These are phyloP conservation scores for Isabelozyma pseudorhagii DNA, from an alignment of 805 yeast genomes.

Conservation along the genomic window DNA sequence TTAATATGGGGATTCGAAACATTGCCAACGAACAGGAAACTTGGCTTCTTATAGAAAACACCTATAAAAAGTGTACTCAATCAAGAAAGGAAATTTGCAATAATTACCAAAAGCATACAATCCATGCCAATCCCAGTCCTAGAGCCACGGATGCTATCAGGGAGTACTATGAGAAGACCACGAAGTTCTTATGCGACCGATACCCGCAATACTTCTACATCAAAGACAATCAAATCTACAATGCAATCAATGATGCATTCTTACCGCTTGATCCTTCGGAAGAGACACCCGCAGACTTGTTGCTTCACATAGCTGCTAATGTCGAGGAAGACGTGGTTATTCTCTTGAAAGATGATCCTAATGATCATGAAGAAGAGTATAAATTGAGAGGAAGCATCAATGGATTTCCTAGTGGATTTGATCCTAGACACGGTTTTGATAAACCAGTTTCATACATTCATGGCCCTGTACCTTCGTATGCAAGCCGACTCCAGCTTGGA, in stretches of 20 bases:
- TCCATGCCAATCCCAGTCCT: conserved; percentile 18
- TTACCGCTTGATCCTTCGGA: conserved; percentile 26
- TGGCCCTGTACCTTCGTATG: conserved; percentile 69
- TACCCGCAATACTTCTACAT: conserved; percentile 52
- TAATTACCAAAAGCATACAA: conserved; percentile 27
- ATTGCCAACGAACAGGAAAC: conserved; percentile 41
- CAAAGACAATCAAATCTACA: conserved; percentile 24
- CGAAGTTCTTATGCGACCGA: conserved; percentile 38
- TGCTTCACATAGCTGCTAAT: conserved; percentile 26
- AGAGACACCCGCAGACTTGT: conserved; percentile 15
- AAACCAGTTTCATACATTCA: conserved; percentile 60
- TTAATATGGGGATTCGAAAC: conserved; percentile 31
- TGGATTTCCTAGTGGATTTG: conserved; percentile 72
- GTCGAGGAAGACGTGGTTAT: conserved; percentile 66
- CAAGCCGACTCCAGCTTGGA: conserved; percentile 49
- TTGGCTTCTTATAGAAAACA: conserved; percentile 60
- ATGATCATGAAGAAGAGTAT: conserved; percentile 51
- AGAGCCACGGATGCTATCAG: conserved; percentile 32
- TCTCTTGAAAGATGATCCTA: conserved; percentile 40
- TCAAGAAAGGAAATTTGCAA: conserved; percentile 32
- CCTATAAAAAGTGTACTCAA: conserved; percentile 47
- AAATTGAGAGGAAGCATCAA: conserved; percentile 53
- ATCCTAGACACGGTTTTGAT: conserved; percentile 53
- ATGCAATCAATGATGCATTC: conserved; percentile 38
- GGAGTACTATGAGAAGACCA: conserved; percentile 48